A percentile compares a stretch with the other conserved stretches of the same genome.
phyloP scores from a whole-genome alignment of 208 protist species.

The Trypanosoma brucei region DNA sequence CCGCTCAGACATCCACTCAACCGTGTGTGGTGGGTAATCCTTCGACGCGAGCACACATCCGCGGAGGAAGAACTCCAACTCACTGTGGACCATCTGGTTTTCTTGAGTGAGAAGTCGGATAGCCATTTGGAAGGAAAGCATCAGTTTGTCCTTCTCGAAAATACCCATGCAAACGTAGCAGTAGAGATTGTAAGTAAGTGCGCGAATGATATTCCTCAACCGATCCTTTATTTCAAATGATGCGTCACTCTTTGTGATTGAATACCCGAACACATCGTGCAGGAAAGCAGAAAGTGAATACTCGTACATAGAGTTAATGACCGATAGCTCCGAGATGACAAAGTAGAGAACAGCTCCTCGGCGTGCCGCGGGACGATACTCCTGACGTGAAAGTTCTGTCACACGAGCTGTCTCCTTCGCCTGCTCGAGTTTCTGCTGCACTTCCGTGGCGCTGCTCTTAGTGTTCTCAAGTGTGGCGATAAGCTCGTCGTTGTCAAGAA shows the following conservation, averaged over 20 bases:
- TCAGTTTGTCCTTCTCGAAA: constrained; percentile 98
- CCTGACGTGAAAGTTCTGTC: constrained; percentile 93
- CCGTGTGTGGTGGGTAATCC: constrained; percentile 77
- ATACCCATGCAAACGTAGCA: constrained; percentile 98
- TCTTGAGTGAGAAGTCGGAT: constrained; percentile 93
- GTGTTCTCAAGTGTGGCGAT: constrained; percentile 98
- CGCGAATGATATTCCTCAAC: constrained; percentile 96
- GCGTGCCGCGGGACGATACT: constrained; percentile 95
- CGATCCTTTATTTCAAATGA: constrained; percentile 92
- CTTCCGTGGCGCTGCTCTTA: constrained; percentile 96
- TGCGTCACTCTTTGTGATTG: constrained; percentile 90
- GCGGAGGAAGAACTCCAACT: constrained; percentile 98
- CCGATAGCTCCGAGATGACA: constrained; percentile 93
- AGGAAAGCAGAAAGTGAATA: constrained; percentile 98
- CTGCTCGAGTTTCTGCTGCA: constrained; percentile 94
- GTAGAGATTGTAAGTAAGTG: constrained; percentile 97
- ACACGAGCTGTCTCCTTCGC: constrained; percentile 93
- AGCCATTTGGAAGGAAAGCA: constrained; percentile 98
- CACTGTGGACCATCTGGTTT: constrained; percentile 57
- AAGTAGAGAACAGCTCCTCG: constrained; percentile 98
- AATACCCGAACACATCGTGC: constrained; percentile 95
- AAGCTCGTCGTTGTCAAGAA: constrained; percentile 98
- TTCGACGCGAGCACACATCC: constrained; percentile 95
- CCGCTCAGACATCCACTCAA: constrained; percentile 92
- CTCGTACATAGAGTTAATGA: constrained; percentile 99